phyloP scores from a whole-genome alignment of 495 filamentous ascomycete species.

The Aspergillus haitiensis region DNA sequence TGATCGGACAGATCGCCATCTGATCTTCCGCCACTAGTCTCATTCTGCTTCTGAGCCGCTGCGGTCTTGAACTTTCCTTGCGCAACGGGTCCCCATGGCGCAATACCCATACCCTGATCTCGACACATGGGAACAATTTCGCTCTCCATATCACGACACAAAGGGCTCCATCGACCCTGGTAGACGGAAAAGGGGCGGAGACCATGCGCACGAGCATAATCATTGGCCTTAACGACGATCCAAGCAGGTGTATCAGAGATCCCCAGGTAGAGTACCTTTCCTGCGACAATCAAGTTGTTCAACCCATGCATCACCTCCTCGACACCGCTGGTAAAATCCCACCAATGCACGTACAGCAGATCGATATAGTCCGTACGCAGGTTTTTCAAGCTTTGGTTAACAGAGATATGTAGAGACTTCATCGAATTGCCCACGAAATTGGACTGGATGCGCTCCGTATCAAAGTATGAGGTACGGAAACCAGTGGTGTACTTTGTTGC shows the following conservation, averaged over 20 bases:
- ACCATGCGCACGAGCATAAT: conserved; percentile 59
- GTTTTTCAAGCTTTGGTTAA: conserved; percentile 57
- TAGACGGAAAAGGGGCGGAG: conserved; percentile 64
- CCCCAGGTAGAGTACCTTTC: conserved; percentile 66
- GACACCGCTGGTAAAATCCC: conserved; percentile 58
- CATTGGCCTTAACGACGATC: conserved; percentile 60
- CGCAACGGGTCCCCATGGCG: conserved; percentile 55
- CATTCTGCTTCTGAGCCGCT: conserved; percentile 26
- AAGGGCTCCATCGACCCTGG: conserved; percentile 62
- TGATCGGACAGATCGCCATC: conserved; percentile 13
- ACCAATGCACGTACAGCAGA: conserved; percentile 63
- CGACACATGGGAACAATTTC: conserved; percentile 60
- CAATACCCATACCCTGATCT: conserved; percentile 57
- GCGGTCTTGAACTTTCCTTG: conserved; percentile 53
- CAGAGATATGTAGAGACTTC: conserved; percentile 54
- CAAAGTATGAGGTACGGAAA: conserved; percentile 3
- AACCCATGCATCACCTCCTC: conserved; percentile 62
- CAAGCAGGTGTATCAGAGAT: conserved; percentile 63
- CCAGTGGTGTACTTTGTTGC: conserved; percentile 22
- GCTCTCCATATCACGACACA: conserved; percentile 54
- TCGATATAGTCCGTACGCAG: conserved; percentile 67
- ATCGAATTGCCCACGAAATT: conserved; percentile 59
- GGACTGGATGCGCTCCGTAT: conserved; percentile 18
- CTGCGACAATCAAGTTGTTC: conserved; percentile 54
- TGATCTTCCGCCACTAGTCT: conserved; percentile 2